Base-by-base conservation (phyloP, 352 stramenopile species). In the Phytophthora fragariaefolia region DNA sequence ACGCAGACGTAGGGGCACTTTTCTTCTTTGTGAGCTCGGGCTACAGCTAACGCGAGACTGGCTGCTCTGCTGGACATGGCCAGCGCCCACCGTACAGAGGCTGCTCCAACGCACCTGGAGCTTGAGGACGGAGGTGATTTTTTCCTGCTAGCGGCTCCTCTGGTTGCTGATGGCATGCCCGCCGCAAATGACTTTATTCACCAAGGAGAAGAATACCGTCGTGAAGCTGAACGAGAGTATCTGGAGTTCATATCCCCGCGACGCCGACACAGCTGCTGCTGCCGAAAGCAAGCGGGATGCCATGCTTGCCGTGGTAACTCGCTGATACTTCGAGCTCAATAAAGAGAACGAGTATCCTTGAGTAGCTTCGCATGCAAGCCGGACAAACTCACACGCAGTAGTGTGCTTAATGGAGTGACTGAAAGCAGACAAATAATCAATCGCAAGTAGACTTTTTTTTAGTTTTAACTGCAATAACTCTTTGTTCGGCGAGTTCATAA, bases 61-160 rank as follows among this genome's bases (percentile, higher is more conserved):
- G 40, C 40, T 23, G 40, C n/a, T 4, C n/a, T 8, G 10, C 8
- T 48, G 40, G 17, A 6, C 40, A 26, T 8, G n/a, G n/a, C n/a
- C 17, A n/a, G 8, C n/a, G 18, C 2, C 18, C 9, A 9, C 18
- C 12, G 9, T 12, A 51, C 5, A 12, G 12, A 51, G 45, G 5
- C 12, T 18, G 5, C 10, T 18, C 40, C 17, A 47, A 24, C 7
- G n/a, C 23, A 26, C n/a, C 10, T n/a, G n/a, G 13, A n/a, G n/a
- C 20, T 38, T 40, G 54, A 32, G 22, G 17, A 36, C 26, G 42
- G 38, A 23, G n/a, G 15, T n/a, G 38, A 26, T 34, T 50, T 51
- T 18, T 42, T 60, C 23, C n/a, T 43, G 26, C 24, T 24, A n/a
- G 40, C 26, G 20, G 15, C 32, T 51, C 53, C 53, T 28, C 24